Percentiles rank a stretch among this genome's conserved stretches.
Conservation (phyloP, 495 filamentous ascomycete species). For the Chaetomium tenue region DNA sequence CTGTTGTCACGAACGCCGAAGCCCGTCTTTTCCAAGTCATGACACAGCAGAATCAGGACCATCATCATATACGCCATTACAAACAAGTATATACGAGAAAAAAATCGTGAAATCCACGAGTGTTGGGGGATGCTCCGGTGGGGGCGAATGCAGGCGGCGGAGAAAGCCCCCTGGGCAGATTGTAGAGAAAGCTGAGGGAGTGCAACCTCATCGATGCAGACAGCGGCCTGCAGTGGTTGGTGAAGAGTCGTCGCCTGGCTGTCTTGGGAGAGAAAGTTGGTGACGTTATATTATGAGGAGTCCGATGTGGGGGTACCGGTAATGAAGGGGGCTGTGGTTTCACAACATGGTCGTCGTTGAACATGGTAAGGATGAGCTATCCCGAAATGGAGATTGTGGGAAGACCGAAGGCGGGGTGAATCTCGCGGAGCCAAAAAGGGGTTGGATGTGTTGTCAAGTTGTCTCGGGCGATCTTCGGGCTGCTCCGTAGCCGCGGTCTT, state of each 20-base stretch:
- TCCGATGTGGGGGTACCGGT: background rate
- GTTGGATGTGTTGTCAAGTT: background rate
- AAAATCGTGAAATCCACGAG: background rate
- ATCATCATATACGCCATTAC: background rate
- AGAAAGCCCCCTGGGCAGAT: background rate
- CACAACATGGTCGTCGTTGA: background rate
- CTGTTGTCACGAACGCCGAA: background rate
- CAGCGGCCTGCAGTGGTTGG: background rate
- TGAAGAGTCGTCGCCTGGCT: background rate
- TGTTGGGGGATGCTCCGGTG: no score
- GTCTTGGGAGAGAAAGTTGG: background rate
- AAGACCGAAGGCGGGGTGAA: background rate
- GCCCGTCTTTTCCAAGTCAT: background rate
- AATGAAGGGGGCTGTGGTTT: background rate
- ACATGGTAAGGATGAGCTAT: background rate
- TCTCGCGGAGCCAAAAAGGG: background rate
- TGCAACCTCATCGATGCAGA: background rate
- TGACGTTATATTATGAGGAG: background rate
- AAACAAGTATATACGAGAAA: background rate
- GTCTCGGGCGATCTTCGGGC: background rate
- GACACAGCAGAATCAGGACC: background rate
- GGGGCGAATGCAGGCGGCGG: background rate
- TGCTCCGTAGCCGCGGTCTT: background rate
- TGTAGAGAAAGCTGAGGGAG: background rate
- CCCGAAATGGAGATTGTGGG: background rate